Conservation (phyloP, 305 asterid genomes). For the Salvia sclarea region DNA sequence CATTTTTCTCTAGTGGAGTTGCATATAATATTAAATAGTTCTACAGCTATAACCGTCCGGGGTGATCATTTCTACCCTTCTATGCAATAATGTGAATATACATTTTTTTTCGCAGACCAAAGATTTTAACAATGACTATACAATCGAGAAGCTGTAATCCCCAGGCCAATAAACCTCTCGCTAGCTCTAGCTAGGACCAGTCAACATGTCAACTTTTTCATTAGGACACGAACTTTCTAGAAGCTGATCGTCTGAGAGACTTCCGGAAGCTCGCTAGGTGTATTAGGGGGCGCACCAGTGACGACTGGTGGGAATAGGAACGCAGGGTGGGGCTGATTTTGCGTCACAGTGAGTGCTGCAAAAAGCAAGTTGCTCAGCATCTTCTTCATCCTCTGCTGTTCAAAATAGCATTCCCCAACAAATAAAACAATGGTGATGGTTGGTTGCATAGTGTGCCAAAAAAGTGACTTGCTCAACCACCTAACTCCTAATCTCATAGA, state of each 20-base stretch:
- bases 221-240: slow-evolving; percentile 38
- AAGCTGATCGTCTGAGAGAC: slow-evolving; percentile 30
- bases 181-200: slow-evolving; percentile 16
- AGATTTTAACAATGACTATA: slow-evolving; percentile 47
- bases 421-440: slow-evolving; percentile 32
- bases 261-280: background rate
- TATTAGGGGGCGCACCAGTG: background rate
- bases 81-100: slow-evolving; percentile 50
- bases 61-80: slow-evolving; percentile 42
- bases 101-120: slow-evolving; percentile 42
- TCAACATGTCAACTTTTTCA: slow-evolving; percentile 29
- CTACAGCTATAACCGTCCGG: slow-evolving; percentile 47
- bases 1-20: slow-evolving; percentile 41
- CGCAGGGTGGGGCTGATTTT: background rate
- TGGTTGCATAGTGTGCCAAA: slow-evolving; percentile 17
- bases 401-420: slow-evolving; percentile 36
- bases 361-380: slow-evolving; percentile 18
- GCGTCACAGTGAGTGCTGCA: background rate
- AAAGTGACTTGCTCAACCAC: background rate
- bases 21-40: slow-evolving; percentile 32
- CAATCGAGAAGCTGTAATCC: slow-evolving; percentile 42
- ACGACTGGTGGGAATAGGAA: background rate
- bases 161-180: slow-evolving; percentile 25
- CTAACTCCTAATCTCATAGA: slow-evolving; percentile 11
- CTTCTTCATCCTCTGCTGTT: slow-evolving; percentile 26